Base-by-base conservation (phyloP, 2,329 filamentous ascomycete genomes). In the Ophioceras dolichostomum region DNA sequence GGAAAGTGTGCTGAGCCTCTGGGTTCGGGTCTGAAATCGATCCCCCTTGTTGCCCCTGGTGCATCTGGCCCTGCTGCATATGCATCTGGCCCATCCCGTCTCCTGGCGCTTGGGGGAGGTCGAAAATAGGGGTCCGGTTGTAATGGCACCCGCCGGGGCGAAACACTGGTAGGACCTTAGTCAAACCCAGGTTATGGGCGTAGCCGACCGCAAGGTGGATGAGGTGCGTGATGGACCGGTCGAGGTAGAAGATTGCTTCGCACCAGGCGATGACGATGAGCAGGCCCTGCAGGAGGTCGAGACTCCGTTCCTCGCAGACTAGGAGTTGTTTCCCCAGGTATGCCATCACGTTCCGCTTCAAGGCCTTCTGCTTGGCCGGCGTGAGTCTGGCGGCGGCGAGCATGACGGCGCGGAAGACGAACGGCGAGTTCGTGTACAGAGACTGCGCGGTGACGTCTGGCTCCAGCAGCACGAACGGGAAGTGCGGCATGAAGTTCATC, bases 201-300 rank as follows among this genome's bases (percentile, higher is more conserved):
- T 60, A 59, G 16, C 60, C 62, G 10, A 63, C 47, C 2, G 58
- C 58, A 22, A 64, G 44, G 32, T 62, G 57, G 7, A 55, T 55
- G n/a, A 65, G 36, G 21, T 57, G 58, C 2, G 55, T 58, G 28
- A 54, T 49, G 37, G 54, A 54, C 10, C 49, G 47, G 26, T 62
- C 60, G 6, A 51, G 49, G 28, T 59, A 52, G 35, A 52, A 54
- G 17, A 55, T 50, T 12, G 52, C 45, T 28, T 57, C 56, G 13
- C 52, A 53, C 67, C 67, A 70, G 17, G 62, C 56, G 38, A 68
- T 50, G 29, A 59, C 57, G 31, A 67, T 53, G 7, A 70, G 42
- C 8, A 68, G 48, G 0, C 65, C 67, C 45, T 69, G 65, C 2
- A 70, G 53, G 3, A 65, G 46, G 39, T 67, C 64, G 8, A 70